Evolutionary conservation across 208 protist genomes (phyloP).

Genomic region (Trypanosoma boissoni): DNA sequence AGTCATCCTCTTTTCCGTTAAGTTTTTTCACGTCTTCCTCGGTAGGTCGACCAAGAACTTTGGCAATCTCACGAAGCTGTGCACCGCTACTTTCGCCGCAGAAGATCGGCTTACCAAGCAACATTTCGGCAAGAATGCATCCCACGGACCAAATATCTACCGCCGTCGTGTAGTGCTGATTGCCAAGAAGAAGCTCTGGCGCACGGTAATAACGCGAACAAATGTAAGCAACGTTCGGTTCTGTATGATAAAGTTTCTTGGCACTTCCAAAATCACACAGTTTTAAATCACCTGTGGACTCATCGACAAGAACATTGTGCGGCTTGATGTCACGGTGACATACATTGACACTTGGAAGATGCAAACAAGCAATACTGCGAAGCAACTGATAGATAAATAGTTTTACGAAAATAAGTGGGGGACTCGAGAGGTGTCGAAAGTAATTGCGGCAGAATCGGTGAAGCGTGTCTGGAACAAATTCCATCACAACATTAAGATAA

Average conservation of each 20-base stretch:
- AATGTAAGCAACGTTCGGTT: slow-evolving; percentile 99
- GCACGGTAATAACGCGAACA: slow-evolving; percentile 99
- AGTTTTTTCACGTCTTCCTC: slow-evolving; percentile 69
- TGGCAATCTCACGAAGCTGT: slow-evolving; percentile 97
- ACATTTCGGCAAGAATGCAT: slow-evolving; percentile 99
- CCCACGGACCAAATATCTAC: slow-evolving; percentile 99
- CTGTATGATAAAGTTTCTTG: slow-evolving; percentile 97
- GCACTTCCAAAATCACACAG: slow-evolving; percentile 99
- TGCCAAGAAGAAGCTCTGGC: slow-evolving; percentile 98
- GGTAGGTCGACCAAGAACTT: slow-evolving; percentile 95
- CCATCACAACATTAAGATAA: slow-evolving; percentile 99
- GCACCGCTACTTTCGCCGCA: slow-evolving; percentile 98
- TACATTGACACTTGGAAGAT: slow-evolving; percentile 86
- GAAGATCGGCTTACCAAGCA: slow-evolving; percentile 99
- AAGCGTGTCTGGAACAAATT: slow-evolving; percentile 99
- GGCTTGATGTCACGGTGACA: slow-evolving; percentile 99
- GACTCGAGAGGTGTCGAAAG: slow-evolving; percentile 79
- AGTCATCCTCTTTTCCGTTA: slow-evolving; percentile 44
- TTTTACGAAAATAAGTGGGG: slow-evolving; percentile 76
- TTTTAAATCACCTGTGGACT: slow-evolving; percentile 92
- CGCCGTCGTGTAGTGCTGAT: slow-evolving; percentile 98
- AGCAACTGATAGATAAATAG: slow-evolving; percentile 87
- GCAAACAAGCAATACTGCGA: slow-evolving; percentile 95
- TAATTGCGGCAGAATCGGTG: slow-evolving; percentile 95
- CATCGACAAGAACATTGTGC: slow-evolving; percentile 99